phyloP scores from a whole-genome alignment of 73 alveolate species.

The Paramecium caudatum region DNA sequence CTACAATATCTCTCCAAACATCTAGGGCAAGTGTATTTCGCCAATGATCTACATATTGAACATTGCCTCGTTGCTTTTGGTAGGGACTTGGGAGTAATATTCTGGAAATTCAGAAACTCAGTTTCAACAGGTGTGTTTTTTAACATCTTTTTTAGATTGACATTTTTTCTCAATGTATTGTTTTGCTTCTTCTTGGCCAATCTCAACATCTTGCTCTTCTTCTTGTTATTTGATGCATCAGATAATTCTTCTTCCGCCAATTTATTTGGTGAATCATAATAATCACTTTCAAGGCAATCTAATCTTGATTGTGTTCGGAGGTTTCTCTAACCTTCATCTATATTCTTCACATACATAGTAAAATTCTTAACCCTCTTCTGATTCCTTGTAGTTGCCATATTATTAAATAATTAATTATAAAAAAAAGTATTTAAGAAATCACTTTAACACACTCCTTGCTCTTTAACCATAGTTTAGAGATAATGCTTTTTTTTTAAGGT shows the following conservation, averaged over 20 bases:
- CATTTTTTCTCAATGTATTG: slow-evolving; percentile 23
- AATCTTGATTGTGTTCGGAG: neutral
- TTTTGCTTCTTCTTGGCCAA: neutral
- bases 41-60: neutral
- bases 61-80: neutral
- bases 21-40: slow-evolving; percentile 6
- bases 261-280: slow-evolving; percentile 36
- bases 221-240: slow-evolving; percentile 1
- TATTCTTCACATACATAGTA: neutral
- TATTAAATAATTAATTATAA: too few species aligned
- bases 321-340: slow-evolving; percentile 31
- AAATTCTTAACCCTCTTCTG: neutral
- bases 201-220: neutral
- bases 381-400: slow-evolving; percentile 9
- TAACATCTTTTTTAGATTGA: neutral
- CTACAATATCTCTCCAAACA: slow-evolving; percentile 8
- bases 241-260: slow-evolving; percentile 50
- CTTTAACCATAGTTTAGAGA: neutral
- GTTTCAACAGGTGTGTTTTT: neutral
- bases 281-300: slow-evolving; percentile 25
- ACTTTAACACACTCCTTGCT: too few species aligned
- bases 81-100: neutral
- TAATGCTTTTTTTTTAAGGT: slow-evolving; percentile 17
- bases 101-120: neutral
- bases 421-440: too few species aligned